Conservation (phyloP, 768 basidiomycete genomes). For the Mycena galericulata region DNA sequence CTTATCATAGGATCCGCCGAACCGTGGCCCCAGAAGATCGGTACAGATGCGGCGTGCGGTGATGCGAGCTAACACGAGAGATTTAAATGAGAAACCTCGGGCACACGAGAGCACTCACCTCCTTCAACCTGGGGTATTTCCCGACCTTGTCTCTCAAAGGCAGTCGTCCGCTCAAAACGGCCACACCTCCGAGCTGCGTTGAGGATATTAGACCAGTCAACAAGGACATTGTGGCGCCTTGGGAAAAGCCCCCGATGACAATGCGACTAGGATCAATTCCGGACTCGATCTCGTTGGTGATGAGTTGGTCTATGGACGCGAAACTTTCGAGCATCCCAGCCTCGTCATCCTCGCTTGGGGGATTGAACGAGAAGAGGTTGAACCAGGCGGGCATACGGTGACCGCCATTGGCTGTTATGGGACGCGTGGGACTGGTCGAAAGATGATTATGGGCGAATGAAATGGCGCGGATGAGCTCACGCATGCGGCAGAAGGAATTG, state of each 20-base stretch:
- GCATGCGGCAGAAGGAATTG: slow-evolving; percentile 23
- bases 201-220: slow-evolving; percentile 52
- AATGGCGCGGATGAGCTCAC: slow-evolving; percentile 5
- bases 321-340: slow-evolving; percentile 57
- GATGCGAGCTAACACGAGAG: slow-evolving; percentile 14
- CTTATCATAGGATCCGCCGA: slow-evolving; percentile 34
- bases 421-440: slow-evolving; percentile 5
- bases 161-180: slow-evolving; percentile 57
- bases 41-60: slow-evolving; percentile 27
- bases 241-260: slow-evolving; percentile 62
- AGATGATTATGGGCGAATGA: background rate
- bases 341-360: slow-evolving; percentile 40
- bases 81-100: background rate
- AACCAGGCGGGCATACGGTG: slow-evolving; percentile 27
- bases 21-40: slow-evolving; percentile 41
- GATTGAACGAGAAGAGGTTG: slow-evolving; percentile 18
- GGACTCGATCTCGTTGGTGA: slow-evolving; percentile 56
- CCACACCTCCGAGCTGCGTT: slow-evolving; percentile 53
- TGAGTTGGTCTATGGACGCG: slow-evolving; percentile 50
- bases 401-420: slow-evolving; percentile 20
- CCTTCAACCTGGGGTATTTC: slow-evolving; percentile 16
- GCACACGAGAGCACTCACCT: slow-evolving; percentile 20
- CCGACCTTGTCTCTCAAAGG: slow-evolving; percentile 55
- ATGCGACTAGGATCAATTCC: slow-evolving; percentile 55
- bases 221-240: slow-evolving; percentile 59